A percentile compares a stretch with the other conserved stretches of the same genome.
Evolutionary conservation across 805 yeast genomes (phyloP).

Genomic region (Pichia nakasei): DNA sequence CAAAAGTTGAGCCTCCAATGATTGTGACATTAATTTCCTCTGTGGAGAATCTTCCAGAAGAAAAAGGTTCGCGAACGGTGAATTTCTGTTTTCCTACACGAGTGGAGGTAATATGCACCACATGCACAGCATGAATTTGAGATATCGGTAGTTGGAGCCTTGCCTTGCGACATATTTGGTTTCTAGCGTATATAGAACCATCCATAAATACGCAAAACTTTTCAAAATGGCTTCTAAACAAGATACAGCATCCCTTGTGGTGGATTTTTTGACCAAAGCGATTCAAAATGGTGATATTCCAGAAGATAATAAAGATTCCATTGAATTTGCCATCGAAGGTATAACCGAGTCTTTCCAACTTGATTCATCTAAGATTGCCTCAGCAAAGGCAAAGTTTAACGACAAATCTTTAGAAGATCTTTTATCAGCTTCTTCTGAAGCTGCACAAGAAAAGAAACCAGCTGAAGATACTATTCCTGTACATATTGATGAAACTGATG

Average conservation of each 20-base stretch:
- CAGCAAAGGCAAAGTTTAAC: slow-evolving; percentile 31
- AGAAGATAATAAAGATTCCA: slow-evolving; percentile 77
- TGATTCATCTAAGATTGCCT: slow-evolving; percentile 26
- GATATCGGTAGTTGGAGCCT: no score
- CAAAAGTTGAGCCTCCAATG: no score
- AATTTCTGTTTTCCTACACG: no score
- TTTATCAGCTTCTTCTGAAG: slow-evolving; percentile 19
- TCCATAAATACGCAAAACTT: no score
- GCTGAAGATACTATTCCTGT: slow-evolving; percentile 29
- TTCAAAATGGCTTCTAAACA: slow-evolving; percentile 36
- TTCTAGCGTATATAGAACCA: no score
- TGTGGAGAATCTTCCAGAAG: no score
- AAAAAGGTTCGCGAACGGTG: no score
- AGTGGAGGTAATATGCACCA: no score
- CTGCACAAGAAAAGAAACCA: slow-evolving; percentile 2
- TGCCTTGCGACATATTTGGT: no score
- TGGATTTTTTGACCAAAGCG: slow-evolving; percentile 56
- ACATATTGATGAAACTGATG: slow-evolving; percentile 35
- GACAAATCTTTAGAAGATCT: slow-evolving; percentile 43
- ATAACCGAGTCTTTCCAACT: slow-evolving; percentile 79
- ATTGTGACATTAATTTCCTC: no score
- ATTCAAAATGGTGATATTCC: slow-evolving; percentile 54
- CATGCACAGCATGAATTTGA: no score
- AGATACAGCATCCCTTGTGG: slow-evolving; percentile 65
- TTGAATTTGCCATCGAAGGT: slow-evolving; percentile 92